Evolutionary conservation across 2,329 filamentous ascomycete genomes (phyloP).

Genomic region (Lasiodiplodia hormozganensis): DNA sequence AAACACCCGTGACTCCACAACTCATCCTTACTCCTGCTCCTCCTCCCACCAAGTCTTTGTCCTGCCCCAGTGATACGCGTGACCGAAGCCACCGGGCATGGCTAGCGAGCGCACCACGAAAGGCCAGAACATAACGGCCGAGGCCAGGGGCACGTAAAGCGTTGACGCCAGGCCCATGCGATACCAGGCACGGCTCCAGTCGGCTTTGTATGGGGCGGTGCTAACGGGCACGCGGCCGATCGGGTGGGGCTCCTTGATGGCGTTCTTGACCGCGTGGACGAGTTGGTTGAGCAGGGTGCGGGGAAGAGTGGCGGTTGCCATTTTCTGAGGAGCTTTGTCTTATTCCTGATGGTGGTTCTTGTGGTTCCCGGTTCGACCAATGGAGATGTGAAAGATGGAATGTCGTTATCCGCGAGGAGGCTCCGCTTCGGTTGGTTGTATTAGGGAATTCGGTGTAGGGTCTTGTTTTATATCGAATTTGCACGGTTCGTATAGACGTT

Average conservation of each 20-base stretch:
- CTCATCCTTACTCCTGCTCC: neutral
- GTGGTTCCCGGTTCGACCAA: too few relatives aligned
- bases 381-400: too few relatives aligned
- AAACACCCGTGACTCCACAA: neutral
- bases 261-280: neutral
- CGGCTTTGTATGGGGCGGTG: neutral
- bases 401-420: neutral
- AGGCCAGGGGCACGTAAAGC: conserved; percentile 2
- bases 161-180: neutral
- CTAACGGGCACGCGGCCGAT: neutral
- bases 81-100: conserved; percentile 10
- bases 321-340: neutral
- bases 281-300: neutral
- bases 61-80: neutral
- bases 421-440: neutral
- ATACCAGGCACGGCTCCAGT: neutral
- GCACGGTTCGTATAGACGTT: too few relatives aligned
- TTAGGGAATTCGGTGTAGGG: neutral
- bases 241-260: neutral
- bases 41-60: conserved; percentile 9
- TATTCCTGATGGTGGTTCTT: neutral
- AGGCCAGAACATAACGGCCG: conserved; percentile 10
- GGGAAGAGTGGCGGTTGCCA: neutral
- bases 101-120: neutral
- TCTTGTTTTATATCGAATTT: neutral